These are phyloP conservation scores for Gyromitra esculenta DNA, from an alignment of 2,329 filamentous ascomycete species.

Conservation along the genomic window DNA sequence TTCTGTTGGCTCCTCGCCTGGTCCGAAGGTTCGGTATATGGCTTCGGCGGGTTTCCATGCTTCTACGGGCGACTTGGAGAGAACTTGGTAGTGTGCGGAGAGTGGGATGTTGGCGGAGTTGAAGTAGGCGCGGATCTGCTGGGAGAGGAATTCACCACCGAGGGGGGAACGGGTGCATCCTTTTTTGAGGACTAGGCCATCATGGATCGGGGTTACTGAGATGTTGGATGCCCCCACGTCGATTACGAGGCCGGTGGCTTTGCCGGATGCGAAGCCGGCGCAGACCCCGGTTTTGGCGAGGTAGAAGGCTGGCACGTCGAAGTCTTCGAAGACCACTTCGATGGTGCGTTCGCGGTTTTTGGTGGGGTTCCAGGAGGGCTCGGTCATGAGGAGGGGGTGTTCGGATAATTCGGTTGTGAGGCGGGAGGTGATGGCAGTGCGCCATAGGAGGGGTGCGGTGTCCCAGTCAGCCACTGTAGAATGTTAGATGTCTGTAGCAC, in stretches of 20 bases:
- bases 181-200: constrained; percentile 92
- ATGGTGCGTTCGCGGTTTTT: constrained; percentile 94
- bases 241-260: constrained; percentile 89
- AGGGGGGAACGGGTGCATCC: constrained; percentile 80
- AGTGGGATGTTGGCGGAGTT: constrained; percentile 61
- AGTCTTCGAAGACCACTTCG: constrained; percentile 96
- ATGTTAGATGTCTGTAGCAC: constrained; percentile 9
- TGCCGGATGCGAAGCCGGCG: constrained; percentile 82
- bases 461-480: constrained; percentile 96
- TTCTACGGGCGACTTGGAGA: constrained; percentile 88
- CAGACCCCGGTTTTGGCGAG: constrained; percentile 88
- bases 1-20: constrained; percentile 66
- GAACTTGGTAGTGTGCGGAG: constrained; percentile 85
- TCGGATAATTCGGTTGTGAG: constrained; percentile 86
- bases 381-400: constrained; percentile 90
- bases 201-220: constrained; percentile 88
- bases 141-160: constrained; percentile 88
- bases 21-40: constrained; percentile 73
- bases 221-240: constrained; percentile 90
- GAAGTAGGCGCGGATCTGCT: constrained; percentile 76
- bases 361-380: constrained; percentile 88
- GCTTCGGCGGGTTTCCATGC: constrained; percentile 82
- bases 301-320: constrained; percentile 95
- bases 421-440: constrained; percentile 87
- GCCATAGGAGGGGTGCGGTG: constrained; percentile 86